These are phyloP conservation scores for Spathaspora sp. DNA, from an alignment of 805 yeast genomes.

Conservation along the genomic window DNA sequence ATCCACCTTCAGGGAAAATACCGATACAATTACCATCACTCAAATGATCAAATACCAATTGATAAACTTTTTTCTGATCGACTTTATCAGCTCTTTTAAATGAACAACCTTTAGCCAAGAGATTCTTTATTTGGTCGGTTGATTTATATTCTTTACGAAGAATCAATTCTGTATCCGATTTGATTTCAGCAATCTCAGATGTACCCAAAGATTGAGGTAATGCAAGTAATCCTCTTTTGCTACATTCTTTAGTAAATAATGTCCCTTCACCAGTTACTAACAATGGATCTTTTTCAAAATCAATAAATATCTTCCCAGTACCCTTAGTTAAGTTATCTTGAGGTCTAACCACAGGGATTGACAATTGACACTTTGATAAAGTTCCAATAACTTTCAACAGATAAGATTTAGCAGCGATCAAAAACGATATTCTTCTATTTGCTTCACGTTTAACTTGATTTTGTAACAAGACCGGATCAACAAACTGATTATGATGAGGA, in stretches of 20 bases:
- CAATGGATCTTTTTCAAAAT: constrained; percentile 49
- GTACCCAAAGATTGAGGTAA: constrained; percentile 78
- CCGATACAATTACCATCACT: constrained; percentile 81
- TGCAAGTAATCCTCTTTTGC: constrained; percentile 64
- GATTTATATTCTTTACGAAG: constrained; percentile 69
- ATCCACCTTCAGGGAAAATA: constrained; percentile 97
- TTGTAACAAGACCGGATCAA: constrained; percentile 77
- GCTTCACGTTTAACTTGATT: constrained; percentile 69
- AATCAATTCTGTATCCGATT: constrained; percentile 66
- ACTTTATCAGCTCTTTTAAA: constrained; percentile 79
- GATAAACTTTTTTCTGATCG: constrained; percentile 81
- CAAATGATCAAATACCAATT: constrained; percentile 79
- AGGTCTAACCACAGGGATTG: constrained; percentile 90
- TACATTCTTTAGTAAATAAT: constrained; percentile 58
- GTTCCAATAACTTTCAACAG: constrained; percentile 65
- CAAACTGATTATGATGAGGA: constrained; percentile 96
- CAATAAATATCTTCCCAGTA: constrained; percentile 61
- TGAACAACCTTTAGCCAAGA: constrained; percentile 48
- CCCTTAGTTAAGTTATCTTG: constrained; percentile 76
- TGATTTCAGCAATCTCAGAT: constrained; percentile 62
- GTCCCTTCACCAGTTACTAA: constrained; percentile 65
- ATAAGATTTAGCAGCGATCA: constrained; percentile 82
- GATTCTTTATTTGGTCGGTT: constrained; percentile 36
- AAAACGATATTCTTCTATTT: constrained; percentile 68
- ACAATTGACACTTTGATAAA: constrained; percentile 67